Base-by-base conservation (phyloP, 2,329 filamentous ascomycete species). In the Penicillium sp. region DNA sequence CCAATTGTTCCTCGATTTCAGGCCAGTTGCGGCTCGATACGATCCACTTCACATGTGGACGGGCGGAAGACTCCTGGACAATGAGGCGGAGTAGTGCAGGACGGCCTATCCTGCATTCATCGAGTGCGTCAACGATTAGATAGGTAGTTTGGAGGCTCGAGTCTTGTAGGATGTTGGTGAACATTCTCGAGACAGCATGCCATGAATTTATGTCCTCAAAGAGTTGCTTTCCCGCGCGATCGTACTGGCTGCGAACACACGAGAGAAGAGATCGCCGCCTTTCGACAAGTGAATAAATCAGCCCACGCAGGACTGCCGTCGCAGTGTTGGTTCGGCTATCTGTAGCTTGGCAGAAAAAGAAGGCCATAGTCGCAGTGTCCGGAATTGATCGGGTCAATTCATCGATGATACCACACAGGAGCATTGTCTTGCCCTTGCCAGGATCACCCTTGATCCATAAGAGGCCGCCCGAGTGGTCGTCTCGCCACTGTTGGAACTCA, bases 41-140 rank as follows among this genome's bases (percentile, higher is more conserved):
- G n/a, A 83, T 56, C 75, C 78, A 81, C 58, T 79, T 83, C 0
- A 75, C 64, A 4, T 58, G 46, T 43, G 67, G 35, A 50, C 56
- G 62, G 51, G 36, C 14, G 0, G 59, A 50, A 9, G 62, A 70
- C 0, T 49, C 57, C 36, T 68, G 53, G 10, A 61, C 51, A 53
- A 81, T 73, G 4, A 79, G 61, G 0, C 73, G 41, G 2, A 82
- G 64, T 4, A 82, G 75, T 35, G 69, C 41, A 1, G 43, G 6
- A 16, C 66, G 60, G 40, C 64, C 71, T 7, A 39, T 44, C 13
- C 39, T 56, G 58, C 77, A 82, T 64, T 83, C 79, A 56, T 84
- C 79, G 0, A 83, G 75, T 1, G 79, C 81, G 64, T 83, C 79
- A 43, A 84, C 65, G 10, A 82, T 58, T 2, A 84, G 50, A 59